Evolutionary conservation across 1,284 basidiomycete species (phyloP).

Genomic region (Rhodofomes roseus): DNA sequence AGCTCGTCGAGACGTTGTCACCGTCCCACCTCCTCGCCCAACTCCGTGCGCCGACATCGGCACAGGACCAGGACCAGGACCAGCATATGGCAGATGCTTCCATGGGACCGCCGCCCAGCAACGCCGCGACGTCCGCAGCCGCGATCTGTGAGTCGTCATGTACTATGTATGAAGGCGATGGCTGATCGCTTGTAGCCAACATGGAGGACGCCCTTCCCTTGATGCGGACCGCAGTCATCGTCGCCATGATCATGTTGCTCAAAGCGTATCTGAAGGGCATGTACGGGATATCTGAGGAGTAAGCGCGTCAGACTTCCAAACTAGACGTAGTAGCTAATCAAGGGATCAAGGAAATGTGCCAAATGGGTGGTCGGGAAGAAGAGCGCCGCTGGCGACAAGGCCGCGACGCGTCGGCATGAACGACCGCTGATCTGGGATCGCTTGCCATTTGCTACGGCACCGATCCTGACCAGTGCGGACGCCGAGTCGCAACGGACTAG

Average conservation of each 20-base stretch:
- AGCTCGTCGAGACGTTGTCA: constrained; percentile 66
- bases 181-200: background rate
- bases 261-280: constrained; percentile 79
- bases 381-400: constrained; percentile 77
- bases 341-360: constrained; percentile 71
- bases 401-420: constrained; percentile 62
- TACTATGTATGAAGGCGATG: background rate
- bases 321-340: background rate
- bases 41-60: constrained; percentile 35
- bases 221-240: constrained; percentile 66
- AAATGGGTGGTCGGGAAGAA: constrained; percentile 87
- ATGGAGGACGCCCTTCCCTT: constrained; percentile 37
- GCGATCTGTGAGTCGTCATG: background rate
- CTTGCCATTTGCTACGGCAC: constrained; percentile 57
- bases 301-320: constrained; percentile 24
- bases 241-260: constrained; percentile 79
- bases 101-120: background rate
- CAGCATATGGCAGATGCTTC: too few relatives aligned
- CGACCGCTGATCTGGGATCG: constrained; percentile 67
- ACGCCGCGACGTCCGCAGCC: background rate
- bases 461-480: constrained; percentile 59
- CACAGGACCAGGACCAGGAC: background rate
- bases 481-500: constrained; percentile 50
- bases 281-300: constrained; percentile 89
- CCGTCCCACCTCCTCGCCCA: constrained; percentile 67